phyloP scores from a whole-genome alignment of 2,329 filamentous ascomycete genomes.

The Mycocentrospora acerina region DNA sequence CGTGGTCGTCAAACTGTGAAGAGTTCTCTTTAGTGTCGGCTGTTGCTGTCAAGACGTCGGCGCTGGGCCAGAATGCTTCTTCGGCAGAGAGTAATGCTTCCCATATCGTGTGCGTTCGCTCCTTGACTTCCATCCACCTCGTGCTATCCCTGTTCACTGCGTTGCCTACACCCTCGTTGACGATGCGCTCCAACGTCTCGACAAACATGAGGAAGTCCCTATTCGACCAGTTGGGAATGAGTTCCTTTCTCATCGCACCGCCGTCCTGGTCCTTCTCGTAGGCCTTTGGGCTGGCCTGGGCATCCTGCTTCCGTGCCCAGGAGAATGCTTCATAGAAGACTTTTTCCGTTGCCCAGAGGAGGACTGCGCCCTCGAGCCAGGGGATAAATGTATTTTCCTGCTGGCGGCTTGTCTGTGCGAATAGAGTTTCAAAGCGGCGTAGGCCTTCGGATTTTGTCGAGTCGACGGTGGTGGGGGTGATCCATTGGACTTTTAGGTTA shows the following conservation, averaged over 20 bases:
- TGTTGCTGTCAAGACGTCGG: slow-evolving; percentile 2
- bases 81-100: slow-evolving; percentile 33
- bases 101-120: slow-evolving; percentile 27
- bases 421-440: slow-evolving; percentile 32
- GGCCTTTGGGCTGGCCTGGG: neutral
- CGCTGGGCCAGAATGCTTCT: slow-evolving; percentile 36
- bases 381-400: slow-evolving; percentile 22
- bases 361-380: slow-evolving; percentile 35
- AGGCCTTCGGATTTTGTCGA: slow-evolving; percentile 29
- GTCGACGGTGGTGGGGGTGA: slow-evolving; percentile 15
- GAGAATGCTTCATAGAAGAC: slow-evolving; percentile 39
- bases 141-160: slow-evolving; percentile 21
- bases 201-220: slow-evolving; percentile 63
- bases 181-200: slow-evolving; percentile 53
- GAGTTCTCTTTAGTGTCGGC: too few relatives aligned
- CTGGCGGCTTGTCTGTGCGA: slow-evolving; percentile 12
- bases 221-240: slow-evolving; percentile 70
- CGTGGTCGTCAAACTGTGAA: too few relatives aligned
- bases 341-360: slow-evolving; percentile 39
- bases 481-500: slow-evolving; percentile 2
- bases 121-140: slow-evolving; percentile 21
- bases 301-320: slow-evolving; percentile 32
- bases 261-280: slow-evolving; percentile 60
- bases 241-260: slow-evolving; percentile 63
- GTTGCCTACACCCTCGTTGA: slow-evolving; percentile 50